Evolutionary conservation across 2,329 filamentous ascomycete species (phyloP).

Genomic region (Colletotrichum acutatum): DNA sequence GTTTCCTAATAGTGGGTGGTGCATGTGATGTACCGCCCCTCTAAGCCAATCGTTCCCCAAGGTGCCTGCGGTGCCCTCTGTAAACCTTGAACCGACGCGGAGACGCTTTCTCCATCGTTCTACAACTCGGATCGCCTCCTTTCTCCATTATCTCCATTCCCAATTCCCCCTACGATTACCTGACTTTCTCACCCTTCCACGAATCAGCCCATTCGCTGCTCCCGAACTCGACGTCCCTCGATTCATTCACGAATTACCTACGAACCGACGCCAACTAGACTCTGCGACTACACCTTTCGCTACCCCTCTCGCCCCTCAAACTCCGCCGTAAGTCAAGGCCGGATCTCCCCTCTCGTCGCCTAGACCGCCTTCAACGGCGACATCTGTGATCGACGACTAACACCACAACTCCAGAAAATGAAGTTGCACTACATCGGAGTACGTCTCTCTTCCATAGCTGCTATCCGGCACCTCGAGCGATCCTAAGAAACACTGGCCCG

Average conservation of each 20-base stretch:
- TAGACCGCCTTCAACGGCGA: conserved; percentile 19
- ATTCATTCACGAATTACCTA: not conserved
- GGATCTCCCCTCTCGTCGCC: not conserved
- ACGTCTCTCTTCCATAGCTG: conserved; percentile 52
- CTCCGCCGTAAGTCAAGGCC: conserved; percentile 28
- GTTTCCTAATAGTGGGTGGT: conserved; percentile 9
- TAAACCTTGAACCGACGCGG: conserved; percentile 30
- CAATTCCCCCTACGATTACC: not conserved
- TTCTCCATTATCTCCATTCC: conserved; percentile 24
- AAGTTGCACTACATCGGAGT: conserved; percentile 91
- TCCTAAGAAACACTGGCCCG: not conserved
- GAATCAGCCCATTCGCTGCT: not conserved
- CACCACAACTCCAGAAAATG: conserved; percentile 63
- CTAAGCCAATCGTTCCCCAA: conserved; percentile 8
- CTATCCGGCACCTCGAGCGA: not conserved
- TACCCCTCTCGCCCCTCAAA: conserved; percentile 14
- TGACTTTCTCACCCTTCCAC: not conserved
- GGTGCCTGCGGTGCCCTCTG: not conserved
- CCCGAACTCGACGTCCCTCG: not conserved
- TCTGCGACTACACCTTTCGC: not conserved
- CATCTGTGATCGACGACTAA: conserved; percentile 12
- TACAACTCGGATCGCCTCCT: conserved; percentile 15
- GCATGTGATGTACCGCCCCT: conserved; percentile 30
- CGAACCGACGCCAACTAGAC: not conserved
- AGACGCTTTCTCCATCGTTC: conserved; percentile 28